These are phyloP conservation scores for Amanita muscaria DNA, from an alignment of 768 basidiomycete genomes.

Conservation along the genomic window DNA sequence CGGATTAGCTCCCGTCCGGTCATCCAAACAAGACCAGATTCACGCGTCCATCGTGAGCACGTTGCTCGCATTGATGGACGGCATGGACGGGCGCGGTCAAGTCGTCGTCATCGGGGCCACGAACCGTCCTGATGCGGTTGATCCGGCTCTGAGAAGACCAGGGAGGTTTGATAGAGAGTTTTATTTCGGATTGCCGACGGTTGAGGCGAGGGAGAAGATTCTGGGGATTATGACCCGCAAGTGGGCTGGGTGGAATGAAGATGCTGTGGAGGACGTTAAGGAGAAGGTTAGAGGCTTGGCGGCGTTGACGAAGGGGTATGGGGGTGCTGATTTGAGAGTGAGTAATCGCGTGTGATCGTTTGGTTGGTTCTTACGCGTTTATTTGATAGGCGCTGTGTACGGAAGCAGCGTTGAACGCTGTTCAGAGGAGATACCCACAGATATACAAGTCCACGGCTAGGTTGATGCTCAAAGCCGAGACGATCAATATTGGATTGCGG, in stretches of 20 bases:
- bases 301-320: conserved; percentile 92
- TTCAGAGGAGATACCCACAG: conserved; percentile 93
- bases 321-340: conserved; percentile 92
- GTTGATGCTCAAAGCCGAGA: conserved; percentile 74
- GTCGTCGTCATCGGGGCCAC: conserved; percentile 98
- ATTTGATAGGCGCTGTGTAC: conserved; percentile 77
- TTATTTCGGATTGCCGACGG: conserved; percentile 86
- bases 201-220: conserved; percentile 83
- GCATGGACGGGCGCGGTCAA: conserved; percentile 97
- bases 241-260: conserved; percentile 77
- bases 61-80: conserved; percentile 94
- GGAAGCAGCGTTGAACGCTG: conserved; percentile 92
- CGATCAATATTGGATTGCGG: conserved; percentile 72
- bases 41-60: conserved; percentile 97
- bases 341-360: conserved; percentile 26
- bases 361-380: too few relatives aligned
- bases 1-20: conserved; percentile 94
- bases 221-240: conserved; percentile 81
- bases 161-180: conserved; percentile 97
- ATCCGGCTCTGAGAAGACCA: conserved; percentile 88
- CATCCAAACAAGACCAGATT: conserved; percentile 98
- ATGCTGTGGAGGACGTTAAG: conserved; percentile 27
- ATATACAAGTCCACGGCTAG: conserved; percentile 91
- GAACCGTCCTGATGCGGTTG: conserved; percentile 95
- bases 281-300: conserved; percentile 72